Base-by-base conservation (phyloP, 148 eudicot genomes). In the Camellia lanceoleosa region DNA sequence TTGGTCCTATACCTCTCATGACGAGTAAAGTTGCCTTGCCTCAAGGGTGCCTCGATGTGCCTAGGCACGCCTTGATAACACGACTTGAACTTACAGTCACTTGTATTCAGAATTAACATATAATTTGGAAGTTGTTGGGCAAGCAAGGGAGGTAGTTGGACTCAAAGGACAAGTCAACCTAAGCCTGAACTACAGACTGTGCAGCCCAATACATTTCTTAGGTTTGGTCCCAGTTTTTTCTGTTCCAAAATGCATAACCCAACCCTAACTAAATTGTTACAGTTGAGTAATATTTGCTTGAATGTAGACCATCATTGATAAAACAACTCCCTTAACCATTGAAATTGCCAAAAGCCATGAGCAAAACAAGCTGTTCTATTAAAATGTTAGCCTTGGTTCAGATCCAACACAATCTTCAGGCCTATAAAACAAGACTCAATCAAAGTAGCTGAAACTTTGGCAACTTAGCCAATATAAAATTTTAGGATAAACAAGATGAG, bases 341-440 rank as follows among this genome's bases (percentile, higher is more conserved):
- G 5, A 64, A 23, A 38, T 64, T 63, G 2, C 68, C 68, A 19
- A 68, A 42, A 15, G 47, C 49, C 43, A 38, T 42, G 47, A 68
- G 14, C 14, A 44, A 43, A 56, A 56, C 61, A 56, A 5, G 61
- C 14, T 14, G 5, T 68, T 13, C 71, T 42, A 42, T 47, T 44
- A 68, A 68, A 68, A 68, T 42, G 15, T 5, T 42, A 38, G 67
- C 42, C 58, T 23, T 5, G 14, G 44, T 73, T 14, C 44, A 51
- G 61, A 60, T 52, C 61, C 43, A 72, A 49, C 75, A 72, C 60
- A 49, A 71, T n/a, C 59, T 72, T 51, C 42, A 20, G 60, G 42
- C 58, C n/a, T n/a, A 15, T 4, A 51, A 20, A 18, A 19, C 54
- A 52, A 19, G 59, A 72, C 38, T 5, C 8, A 13, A 30, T 3